Percentiles rank a stretch among this genome's conserved stretches.
Conservation (phyloP, 345 rosid genomes). For the Populus davidiana region DNA sequence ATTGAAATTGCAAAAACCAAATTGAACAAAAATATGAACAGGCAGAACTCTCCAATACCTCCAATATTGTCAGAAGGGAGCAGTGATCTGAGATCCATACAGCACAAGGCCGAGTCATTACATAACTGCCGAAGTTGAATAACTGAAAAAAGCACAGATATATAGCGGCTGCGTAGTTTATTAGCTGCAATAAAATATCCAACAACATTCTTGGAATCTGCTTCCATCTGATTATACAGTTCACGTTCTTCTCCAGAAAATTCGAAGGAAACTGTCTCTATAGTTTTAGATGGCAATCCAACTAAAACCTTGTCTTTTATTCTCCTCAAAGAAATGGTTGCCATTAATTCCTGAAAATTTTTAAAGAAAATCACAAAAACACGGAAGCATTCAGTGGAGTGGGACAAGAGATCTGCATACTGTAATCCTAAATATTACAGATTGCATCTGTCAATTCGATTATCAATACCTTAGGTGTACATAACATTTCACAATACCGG, state of each 20-base stretch:
- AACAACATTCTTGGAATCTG: slow-evolving; percentile 61
- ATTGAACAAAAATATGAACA: not conserved
- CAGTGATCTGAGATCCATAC: slow-evolving; percentile 55
- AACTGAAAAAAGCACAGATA: slow-evolving; percentile 66
- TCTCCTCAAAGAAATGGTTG: slow-evolving; percentile 74
- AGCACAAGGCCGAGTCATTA: slow-evolving; percentile 60
- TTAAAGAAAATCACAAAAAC: too few species aligned
- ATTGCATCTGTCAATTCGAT: too few species aligned
- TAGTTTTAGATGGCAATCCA: slow-evolving; percentile 69
- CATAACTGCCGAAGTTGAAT: slow-evolving; percentile 88
- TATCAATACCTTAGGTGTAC: not conserved
- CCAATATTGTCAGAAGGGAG: slow-evolving; percentile 50
- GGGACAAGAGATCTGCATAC: too few species aligned
- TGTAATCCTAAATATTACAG: too few species aligned
- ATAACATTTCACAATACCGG: not conserved
- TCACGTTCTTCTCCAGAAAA: slow-evolving; percentile 75
- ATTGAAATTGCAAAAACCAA: not conserved
- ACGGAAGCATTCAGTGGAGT: too few species aligned
- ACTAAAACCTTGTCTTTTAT: slow-evolving; percentile 63
- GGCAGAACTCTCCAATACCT: slow-evolving; percentile 44
- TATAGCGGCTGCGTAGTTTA: slow-evolving; percentile 51
- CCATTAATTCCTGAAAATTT: slow-evolving; percentile 58
- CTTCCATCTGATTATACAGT: slow-evolving; percentile 76
- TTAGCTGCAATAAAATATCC: slow-evolving; percentile 49
- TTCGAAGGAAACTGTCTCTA: slow-evolving; percentile 63